Evolutionary conservation across 192 early-diverging fungal species (phyloP).

Genomic region (Backusella circina): DNA sequence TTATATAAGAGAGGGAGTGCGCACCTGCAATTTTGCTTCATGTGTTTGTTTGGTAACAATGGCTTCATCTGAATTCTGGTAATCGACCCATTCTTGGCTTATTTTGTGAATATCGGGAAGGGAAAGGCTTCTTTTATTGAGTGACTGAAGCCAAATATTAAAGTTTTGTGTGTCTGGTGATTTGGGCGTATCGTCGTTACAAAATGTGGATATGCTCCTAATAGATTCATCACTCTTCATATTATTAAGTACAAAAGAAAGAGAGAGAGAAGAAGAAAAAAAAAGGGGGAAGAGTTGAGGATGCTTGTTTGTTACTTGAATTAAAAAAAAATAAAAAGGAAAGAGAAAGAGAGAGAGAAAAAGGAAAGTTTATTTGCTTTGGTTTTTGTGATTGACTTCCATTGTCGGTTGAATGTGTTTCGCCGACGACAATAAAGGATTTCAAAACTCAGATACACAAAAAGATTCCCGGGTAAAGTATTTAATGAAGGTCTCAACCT

Average conservation of each 20-base stretch:
- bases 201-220: neutral
- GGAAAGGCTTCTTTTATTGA: slow-evolving; percentile 13
- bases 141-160: neutral
- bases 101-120: slow-evolving; percentile 21
- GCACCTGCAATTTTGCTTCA: neutral
- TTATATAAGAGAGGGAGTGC: neutral
- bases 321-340: neutral
- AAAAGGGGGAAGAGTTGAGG: neutral
- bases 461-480: neutral
- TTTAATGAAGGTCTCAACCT: neutral
- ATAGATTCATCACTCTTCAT: neutral
- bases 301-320: neutral
- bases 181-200: neutral
- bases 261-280: neutral
- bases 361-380: neutral
- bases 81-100: slow-evolving; percentile 8
- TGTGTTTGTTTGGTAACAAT: neutral
- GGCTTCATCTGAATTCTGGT: slow-evolving; percentile 5
- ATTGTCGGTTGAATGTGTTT: neutral
- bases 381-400: neutral
- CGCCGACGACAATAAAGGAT: neutral
- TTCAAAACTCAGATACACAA: neutral
- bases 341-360: neutral
- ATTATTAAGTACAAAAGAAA: neutral
- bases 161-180: neutral